phyloP scores from a whole-genome alignment of 2,329 filamentous ascomycete species.

The Ilyonectria destructans region DNA sequence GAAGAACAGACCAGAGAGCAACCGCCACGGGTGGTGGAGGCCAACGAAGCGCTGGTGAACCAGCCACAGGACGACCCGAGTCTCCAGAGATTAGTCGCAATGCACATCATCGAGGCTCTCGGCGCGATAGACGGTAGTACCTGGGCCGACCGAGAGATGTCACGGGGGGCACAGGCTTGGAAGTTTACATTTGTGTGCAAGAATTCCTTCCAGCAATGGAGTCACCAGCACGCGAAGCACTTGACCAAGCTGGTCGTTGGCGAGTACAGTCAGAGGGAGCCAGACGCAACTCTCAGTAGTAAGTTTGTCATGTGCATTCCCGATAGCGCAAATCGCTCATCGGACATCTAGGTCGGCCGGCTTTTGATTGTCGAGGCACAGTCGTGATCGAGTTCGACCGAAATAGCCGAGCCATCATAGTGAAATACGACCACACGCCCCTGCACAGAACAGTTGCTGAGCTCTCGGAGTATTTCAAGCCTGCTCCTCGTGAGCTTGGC shows the following conservation, averaged over 20 bases:
- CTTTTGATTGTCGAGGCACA: constrained; percentile 72
- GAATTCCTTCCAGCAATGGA: constrained; percentile 68
- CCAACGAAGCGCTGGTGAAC: constrained; percentile 63
- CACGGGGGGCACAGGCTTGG: constrained; percentile 66
- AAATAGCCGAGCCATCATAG: constrained; percentile 62
- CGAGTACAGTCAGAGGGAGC: constrained; percentile 65
- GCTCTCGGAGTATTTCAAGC: constrained; percentile 64
- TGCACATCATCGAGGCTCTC: constrained; percentile 63
- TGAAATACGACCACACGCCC: constrained; percentile 72
- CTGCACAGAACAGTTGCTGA: constrained; percentile 71
- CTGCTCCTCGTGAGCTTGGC: constrained; percentile 57
- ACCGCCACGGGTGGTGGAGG: constrained; percentile 59
- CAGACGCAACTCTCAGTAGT: constrained; percentile 64
- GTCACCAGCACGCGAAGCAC: constrained; percentile 61
- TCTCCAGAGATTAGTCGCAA: constrained; percentile 66
- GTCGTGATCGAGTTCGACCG: constrained; percentile 67
- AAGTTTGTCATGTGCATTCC: constrained; percentile 41
- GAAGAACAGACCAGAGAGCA: constrained; percentile 36
- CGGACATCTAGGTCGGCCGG: constrained; percentile 64
- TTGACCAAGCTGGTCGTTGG: constrained; percentile 61
- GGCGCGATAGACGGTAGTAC: constrained; percentile 63
- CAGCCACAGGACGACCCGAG: constrained; percentile 66
- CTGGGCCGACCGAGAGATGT: constrained; percentile 65
- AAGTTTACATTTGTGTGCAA: constrained; percentile 69
- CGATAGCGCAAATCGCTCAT: not conserved